phyloP scores from a whole-genome alignment of 768 basidiomycete genomes.

The Suillus decipiens region DNA sequence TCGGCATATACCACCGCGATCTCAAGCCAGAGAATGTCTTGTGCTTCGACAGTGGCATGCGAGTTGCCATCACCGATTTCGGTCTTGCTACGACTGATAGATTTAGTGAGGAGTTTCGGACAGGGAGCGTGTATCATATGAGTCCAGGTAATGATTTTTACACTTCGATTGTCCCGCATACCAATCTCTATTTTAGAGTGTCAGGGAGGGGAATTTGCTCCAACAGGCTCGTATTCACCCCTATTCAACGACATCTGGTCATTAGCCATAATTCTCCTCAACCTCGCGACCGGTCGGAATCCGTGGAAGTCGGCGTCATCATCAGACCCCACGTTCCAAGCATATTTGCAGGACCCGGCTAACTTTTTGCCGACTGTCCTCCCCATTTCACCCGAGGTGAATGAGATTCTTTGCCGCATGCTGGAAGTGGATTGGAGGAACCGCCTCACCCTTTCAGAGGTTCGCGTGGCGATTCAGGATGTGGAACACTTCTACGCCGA shows the following conservation, averaged over 20 bases:
- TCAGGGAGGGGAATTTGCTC: conserved; percentile 68
- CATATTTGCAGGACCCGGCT: conserved; percentile 74
- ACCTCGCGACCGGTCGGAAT: conserved; percentile 91
- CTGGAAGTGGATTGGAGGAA: conserved; percentile 68
- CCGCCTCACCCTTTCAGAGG: conserved; percentile 46
- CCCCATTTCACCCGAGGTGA: conserved; percentile 74
- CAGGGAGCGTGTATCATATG: conserved; percentile 99
- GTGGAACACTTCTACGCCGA: conserved; percentile 70
- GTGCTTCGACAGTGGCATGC: conserved; percentile 75
- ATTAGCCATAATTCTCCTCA: conserved; percentile 93
- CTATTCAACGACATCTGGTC: conserved; percentile 95
- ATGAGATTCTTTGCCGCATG: conserved; percentile 72
- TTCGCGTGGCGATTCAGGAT: conserved; percentile 57
- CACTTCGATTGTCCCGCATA: conserved; percentile 15
- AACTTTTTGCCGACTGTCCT: conserved; percentile 86
- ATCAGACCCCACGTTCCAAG: conserved; percentile 87
- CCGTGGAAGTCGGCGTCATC: conserved; percentile 91
- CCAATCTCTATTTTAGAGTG: conserved; percentile 64
- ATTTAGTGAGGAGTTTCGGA: conserved; percentile 85
- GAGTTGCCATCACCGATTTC: conserved; percentile 91
- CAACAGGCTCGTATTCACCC: conserved; percentile 75
- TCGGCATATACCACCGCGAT: conserved; percentile 95
- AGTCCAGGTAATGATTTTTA: conserved; percentile 62
- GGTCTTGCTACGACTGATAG: conserved; percentile 90
- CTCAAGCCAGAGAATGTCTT: conserved; percentile 96